Evolutionary conservation across 345 rosid species (phyloP).

Genomic region (Arabis alpina): DNA sequence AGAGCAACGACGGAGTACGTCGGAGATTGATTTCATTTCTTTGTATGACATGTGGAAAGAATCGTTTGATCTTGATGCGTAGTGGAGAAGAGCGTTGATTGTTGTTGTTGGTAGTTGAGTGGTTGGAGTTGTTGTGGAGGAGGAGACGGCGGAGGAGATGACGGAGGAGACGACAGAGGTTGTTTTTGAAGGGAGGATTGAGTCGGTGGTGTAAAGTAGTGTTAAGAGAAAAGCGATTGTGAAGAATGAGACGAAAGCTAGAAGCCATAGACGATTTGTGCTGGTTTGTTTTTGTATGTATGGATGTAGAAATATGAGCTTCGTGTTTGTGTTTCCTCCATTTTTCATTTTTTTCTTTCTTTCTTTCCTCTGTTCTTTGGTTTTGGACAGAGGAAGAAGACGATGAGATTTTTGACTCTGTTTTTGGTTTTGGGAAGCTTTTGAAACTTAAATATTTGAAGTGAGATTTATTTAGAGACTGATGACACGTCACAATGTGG

Average conservation of each 20-base stretch:
- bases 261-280: constrained; percentile 84
- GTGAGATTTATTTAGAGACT: constrained; percentile 1
- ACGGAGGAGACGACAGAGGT: constrained; percentile 38
- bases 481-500: constrained; percentile 19
- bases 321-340: constrained; percentile 70
- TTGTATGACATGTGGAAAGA: constrained; percentile 71
- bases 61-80: constrained; percentile 80
- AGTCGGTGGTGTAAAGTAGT: constrained; percentile 75
- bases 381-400: constrained; percentile 24
- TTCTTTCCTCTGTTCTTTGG: constrained; percentile 13
- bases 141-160: constrained; percentile 23
- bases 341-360: constrained; percentile 67
- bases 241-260: constrained; percentile 79
- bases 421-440: constrained; percentile 46
- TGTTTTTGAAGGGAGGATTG: constrained; percentile 45
- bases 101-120: constrained; percentile 60
- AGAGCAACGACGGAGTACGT: constrained; percentile 75
- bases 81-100: constrained; percentile 84
- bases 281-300: constrained; percentile 90
- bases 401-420: constrained; percentile 30
- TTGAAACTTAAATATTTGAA: background rate
- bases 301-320: constrained; percentile 91
- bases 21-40: constrained; percentile 83
- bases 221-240: constrained; percentile 81
- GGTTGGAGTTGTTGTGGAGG: constrained; percentile 32